Percentiles rank a stretch among this genome's conserved stretches.
These are phyloP conservation scores for Medicago lupulina DNA, from an alignment of 306 rosid genomes.

Conservation along the genomic window DNA sequence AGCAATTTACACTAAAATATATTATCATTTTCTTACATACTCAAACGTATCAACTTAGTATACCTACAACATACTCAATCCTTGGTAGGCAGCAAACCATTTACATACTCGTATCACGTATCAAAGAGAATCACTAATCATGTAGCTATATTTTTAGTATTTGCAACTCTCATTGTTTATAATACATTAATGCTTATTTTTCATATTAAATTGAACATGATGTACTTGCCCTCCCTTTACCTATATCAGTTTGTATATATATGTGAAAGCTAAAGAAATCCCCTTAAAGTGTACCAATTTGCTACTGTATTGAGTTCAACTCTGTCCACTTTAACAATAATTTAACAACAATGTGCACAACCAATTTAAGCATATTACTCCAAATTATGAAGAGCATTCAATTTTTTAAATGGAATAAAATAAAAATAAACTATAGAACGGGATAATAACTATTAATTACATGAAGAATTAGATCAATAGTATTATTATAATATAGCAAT, in stretches of 20 bases:
- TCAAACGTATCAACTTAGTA: too few relatives aligned
- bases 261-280: neutral
- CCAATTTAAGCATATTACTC: constrained; percentile 13
- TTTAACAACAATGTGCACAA: neutral
- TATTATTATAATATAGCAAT: constrained; percentile 34
- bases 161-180: neutral
- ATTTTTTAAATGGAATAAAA: neutral
- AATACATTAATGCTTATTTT: too few relatives aligned
- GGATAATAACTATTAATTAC: neutral
- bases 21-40: too few relatives aligned
- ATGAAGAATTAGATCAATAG: constrained; percentile 23
- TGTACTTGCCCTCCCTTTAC: neutral
- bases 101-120: too few relatives aligned
- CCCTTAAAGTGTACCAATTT: neutral
- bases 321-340: constrained; percentile 33
- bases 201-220: neutral
- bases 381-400: constrained; percentile 9
- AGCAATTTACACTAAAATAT: too few relatives aligned
- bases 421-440: neutral
- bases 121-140: too few relatives aligned
- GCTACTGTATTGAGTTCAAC: neutral
- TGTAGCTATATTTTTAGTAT: neutral
- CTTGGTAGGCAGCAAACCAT: too few relatives aligned
- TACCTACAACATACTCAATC: too few relatives aligned
- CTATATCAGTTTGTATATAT: neutral